Evolutionary conservation across 2,329 filamentous ascomycete species (phyloP).

Genomic region (Pseudogymnoascus sp.): DNA sequence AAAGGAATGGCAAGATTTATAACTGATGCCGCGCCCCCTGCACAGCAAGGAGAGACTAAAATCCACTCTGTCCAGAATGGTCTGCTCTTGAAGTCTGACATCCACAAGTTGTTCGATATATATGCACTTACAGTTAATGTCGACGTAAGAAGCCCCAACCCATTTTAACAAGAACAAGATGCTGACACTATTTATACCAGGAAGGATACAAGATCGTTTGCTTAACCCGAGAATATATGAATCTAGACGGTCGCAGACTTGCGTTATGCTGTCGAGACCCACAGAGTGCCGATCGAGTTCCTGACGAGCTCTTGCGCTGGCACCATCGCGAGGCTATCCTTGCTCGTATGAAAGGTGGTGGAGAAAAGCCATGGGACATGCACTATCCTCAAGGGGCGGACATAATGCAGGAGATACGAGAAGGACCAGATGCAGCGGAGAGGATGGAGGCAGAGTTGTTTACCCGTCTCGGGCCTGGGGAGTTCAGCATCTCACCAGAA

Average conservation of each 20-base stretch:
- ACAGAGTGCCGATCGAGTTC: background rate
- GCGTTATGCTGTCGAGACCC: background rate
- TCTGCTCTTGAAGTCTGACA: background rate
- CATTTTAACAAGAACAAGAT: background rate
- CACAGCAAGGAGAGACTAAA: background rate
- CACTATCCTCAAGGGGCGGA: background rate
- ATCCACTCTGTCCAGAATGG: background rate
- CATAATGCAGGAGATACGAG: background rate
- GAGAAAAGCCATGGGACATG: background rate
- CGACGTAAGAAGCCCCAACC: background rate
- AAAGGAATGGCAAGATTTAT: background rate
- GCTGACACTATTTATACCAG: background rate
- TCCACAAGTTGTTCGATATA: background rate
- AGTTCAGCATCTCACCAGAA: background rate
- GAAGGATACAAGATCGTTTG: background rate
- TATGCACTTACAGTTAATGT: background rate
- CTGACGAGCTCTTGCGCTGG: conserved; percentile 7
- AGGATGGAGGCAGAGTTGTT: background rate
- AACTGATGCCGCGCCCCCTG: background rate
- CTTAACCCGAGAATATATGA: background rate
- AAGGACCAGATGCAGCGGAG: background rate
- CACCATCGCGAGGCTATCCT: conserved; percentile 7
- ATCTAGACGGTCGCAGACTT: background rate
- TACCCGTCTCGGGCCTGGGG: background rate
- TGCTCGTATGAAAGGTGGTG: background rate